Conservation (phyloP, 225 moss, liverwort and hornwort genomes). For the Polytrichum formosum region DNA sequence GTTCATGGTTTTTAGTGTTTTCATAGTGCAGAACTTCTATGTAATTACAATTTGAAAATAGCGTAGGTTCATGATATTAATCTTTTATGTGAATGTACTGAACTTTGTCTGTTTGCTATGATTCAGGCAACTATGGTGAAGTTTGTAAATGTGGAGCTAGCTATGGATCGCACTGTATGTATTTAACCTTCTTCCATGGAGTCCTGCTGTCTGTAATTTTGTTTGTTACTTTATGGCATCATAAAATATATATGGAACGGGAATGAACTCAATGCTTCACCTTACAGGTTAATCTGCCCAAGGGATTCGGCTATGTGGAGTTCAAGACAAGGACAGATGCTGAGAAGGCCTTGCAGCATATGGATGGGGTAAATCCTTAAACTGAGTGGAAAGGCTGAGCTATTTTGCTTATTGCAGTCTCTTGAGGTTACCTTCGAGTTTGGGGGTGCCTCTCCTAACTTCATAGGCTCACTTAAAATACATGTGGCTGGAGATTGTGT, state of each 20-base stretch:
- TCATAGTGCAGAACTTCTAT: too few species aligned
- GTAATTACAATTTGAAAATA: too few species aligned
- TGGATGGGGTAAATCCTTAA: slow-evolving; percentile 71
- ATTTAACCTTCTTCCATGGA: slow-evolving; percentile 4
- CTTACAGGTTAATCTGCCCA: slow-evolving; percentile 74
- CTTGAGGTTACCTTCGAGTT: neutral
- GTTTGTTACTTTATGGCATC: too few species aligned
- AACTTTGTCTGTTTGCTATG: slow-evolving; percentile 1
- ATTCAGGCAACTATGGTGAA: slow-evolving; percentile 85
- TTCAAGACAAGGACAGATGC: slow-evolving; percentile 91
- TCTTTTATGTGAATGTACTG: neutral
- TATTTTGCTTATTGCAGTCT: neutral
- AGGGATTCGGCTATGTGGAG: slow-evolving; percentile 95
- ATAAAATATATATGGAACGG: too few species aligned
- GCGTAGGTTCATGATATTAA: neutral
- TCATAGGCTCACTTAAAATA: too few species aligned
- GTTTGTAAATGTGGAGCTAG: slow-evolving; percentile 95
- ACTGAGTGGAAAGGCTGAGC: neutral
- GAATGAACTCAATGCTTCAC: neutral
- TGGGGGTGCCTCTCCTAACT: too few species aligned
- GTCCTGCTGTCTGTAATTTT: too few species aligned
- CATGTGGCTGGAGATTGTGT: neutral
- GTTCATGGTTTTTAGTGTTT: too few species aligned
- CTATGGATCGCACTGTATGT: slow-evolving; percentile 94
- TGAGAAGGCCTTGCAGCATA: slow-evolving; percentile 80